phyloP scores from a whole-genome alignment of 1,284 basidiomycete genomes.

The Vanrija sp. region DNA sequence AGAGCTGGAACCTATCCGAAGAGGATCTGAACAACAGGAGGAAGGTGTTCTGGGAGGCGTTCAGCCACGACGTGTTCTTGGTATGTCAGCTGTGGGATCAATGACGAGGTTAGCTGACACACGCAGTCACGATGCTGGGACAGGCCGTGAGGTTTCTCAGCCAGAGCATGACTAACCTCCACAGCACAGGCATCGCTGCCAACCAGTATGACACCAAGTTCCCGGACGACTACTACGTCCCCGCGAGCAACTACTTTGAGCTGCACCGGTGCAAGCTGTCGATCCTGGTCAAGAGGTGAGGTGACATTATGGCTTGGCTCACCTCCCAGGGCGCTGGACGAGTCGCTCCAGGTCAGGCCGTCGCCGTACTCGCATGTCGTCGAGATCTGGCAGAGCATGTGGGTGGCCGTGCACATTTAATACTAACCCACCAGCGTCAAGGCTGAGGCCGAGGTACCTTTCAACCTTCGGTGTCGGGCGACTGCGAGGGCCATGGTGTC shows the following conservation, averaged over 20 bases:
- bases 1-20: constrained; percentile 16
- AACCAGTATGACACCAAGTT: constrained; percentile 6
- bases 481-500: constrained; percentile 22
- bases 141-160: not conserved
- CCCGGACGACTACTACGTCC: not conserved
- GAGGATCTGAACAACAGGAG: constrained; percentile 21
- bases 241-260: constrained; percentile 1
- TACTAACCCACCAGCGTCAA: not conserved
- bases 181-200: not conserved
- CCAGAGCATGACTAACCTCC: not conserved
- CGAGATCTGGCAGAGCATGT: constrained; percentile 4
- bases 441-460: constrained; percentile 16
- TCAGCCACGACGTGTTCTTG: constrained; percentile 27
- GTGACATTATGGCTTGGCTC: not conserved
- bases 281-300: not conserved
- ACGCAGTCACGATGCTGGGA: constrained; percentile 3
- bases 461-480: constrained; percentile 22
- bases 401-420: not conserved
- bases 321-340: constrained; percentile 1
- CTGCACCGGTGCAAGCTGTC: constrained; percentile 4
- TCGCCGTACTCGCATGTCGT: not conserved
- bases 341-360: not conserved
- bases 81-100: not conserved
- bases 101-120: not conserved
- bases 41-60: constrained; percentile 31